These are phyloP conservation scores for Thelonectria rubi DNA, from an alignment of 2,329 filamentous ascomycete genomes.

Conservation along the genomic window DNA sequence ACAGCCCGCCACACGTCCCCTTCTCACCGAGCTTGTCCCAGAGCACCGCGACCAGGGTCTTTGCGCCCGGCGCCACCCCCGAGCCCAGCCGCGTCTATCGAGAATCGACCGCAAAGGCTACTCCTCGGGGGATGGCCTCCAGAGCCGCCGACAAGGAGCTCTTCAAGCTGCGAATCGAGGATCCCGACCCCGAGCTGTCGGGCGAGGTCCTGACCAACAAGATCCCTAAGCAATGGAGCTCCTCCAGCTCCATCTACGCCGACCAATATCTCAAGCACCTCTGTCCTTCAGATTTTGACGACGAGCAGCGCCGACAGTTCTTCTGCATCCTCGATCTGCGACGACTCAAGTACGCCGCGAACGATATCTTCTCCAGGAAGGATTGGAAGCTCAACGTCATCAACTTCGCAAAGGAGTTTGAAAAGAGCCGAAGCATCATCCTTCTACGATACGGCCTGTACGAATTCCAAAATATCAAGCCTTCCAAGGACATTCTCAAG, in stretches of 20 bases:
- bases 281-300: slow-evolving; percentile 65
- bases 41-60: slow-evolving; percentile 58
- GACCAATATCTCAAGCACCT: slow-evolving; percentile 67
- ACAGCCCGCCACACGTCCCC: slow-evolving; percentile 44
- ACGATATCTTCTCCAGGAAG: slow-evolving; percentile 68
- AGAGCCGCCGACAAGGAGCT: slow-evolving; percentile 60
- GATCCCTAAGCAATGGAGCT: slow-evolving; percentile 61
- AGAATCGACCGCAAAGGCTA: slow-evolving; percentile 57
- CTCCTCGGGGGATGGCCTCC: slow-evolving; percentile 59
- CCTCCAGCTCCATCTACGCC: slow-evolving; percentile 65
- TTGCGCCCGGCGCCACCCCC: slow-evolving; percentile 56
- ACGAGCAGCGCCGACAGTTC: slow-evolving; percentile 68
- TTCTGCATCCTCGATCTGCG: slow-evolving; percentile 71
- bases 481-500: slow-evolving; percentile 65
- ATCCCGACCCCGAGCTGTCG: slow-evolving; percentile 64
- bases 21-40: slow-evolving; percentile 59
- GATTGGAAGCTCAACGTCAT: slow-evolving; percentile 70
- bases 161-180: slow-evolving; percentile 67
- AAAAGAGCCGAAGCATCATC: slow-evolving; percentile 70
- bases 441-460: slow-evolving; percentile 70
- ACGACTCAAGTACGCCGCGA: slow-evolving; percentile 68
- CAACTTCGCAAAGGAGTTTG: slow-evolving; percentile 71
- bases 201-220: slow-evolving; percentile 64
- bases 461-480: slow-evolving; percentile 70
- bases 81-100: slow-evolving; percentile 54